Base-by-base conservation (phyloP, 2,329 filamentous ascomycete genomes). In the Nemania abortiva region DNA sequence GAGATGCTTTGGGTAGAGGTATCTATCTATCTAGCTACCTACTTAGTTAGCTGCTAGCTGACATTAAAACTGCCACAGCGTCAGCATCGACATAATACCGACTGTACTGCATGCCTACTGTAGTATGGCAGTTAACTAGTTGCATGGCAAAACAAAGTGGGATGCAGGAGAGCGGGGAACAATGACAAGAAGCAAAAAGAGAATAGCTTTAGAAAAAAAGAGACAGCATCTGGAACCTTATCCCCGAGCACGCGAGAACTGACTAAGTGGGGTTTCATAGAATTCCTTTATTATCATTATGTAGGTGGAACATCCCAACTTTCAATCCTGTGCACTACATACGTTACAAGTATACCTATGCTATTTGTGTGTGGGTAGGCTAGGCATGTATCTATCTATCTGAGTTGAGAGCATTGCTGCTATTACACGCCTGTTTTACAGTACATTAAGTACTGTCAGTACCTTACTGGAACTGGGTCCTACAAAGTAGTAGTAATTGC, bases 121-220 rank as follows among this genome's bases (percentile, higher is more conserved):
- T n/a, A n/a, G n/a, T n/a, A n/a, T n/a, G n/a, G n/a, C n/a, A n/a
- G n/a, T n/a, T n/a, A n/a, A n/a, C n/a, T n/a, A n/a, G n/a, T n/a
- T n/a, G n/a, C n/a, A n/a, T n/a, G n/a, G n/a, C n/a, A 27, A 34
- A 18, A 42, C 54, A 59, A 54, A 45, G 58, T 53, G 55, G 24
- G 54, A 68, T 68, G 65, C 60, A 50, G 13, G 11, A 55, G 49
- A 55, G 65, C 65, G 65, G 65, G 55, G 55, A 55, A 10, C 29
- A 49, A n/a, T 37, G 45, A 31, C 53, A 34, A 22, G 45, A 53
- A 42, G 20, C 7, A 56, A 39, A 24, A 47, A 22, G 3, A 57
- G 10, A 13, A 39, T 13, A 50, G n/a, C n/a, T n/a, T n/a, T n/a
- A 39, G 45, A 61, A 49, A 52, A 18, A 6, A 39, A 37, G 3